Evolutionary conservation across 768 basidiomycete genomes (phyloP).

Genomic region (Leccinellum luteum): DNA sequence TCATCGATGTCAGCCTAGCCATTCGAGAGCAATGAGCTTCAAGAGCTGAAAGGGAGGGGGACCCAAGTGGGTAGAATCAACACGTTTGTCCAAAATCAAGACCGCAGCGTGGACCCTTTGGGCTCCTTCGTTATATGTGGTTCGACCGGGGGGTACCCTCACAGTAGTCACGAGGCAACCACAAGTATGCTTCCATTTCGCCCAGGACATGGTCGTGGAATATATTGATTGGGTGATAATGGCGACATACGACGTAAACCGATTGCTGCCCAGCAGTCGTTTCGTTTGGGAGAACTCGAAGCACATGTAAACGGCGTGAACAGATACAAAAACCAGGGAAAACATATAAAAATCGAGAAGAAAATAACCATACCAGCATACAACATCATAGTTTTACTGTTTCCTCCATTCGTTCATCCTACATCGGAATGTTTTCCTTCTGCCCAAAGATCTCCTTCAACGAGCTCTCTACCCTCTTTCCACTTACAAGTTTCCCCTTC

Average conservation of each 20-base stretch:
- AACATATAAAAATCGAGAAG: background rate
- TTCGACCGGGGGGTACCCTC: slow-evolving; percentile 14
- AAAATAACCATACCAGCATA: slow-evolving; percentile 9
- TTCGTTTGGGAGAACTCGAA: background rate
- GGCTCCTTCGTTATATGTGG: background rate
- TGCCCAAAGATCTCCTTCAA: slow-evolving; percentile 28
- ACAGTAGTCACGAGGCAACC: slow-evolving; percentile 5
- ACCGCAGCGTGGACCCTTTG: background rate
- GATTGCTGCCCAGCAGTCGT: background rate
- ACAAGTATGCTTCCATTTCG: background rate
- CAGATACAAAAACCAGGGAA: background rate
- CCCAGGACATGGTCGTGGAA: background rate
- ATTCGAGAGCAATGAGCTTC: background rate
- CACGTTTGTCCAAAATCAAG: background rate
- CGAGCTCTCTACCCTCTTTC: slow-evolving; percentile 35
- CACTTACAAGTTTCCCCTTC: slow-evolving; percentile 15
- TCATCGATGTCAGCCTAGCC: background rate
- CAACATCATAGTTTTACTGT: background rate
- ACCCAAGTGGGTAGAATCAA: background rate
- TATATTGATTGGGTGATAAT: background rate
- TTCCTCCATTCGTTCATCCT: background rate
- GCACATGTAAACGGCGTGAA: background rate
- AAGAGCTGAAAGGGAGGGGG: background rate
- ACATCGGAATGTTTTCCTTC: slow-evolving; percentile 27
- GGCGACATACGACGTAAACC: background rate